These are phyloP conservation scores for Fonsecaea monophora DNA, from an alignment of 2,329 filamentous ascomycete species.

Conservation along the genomic window DNA sequence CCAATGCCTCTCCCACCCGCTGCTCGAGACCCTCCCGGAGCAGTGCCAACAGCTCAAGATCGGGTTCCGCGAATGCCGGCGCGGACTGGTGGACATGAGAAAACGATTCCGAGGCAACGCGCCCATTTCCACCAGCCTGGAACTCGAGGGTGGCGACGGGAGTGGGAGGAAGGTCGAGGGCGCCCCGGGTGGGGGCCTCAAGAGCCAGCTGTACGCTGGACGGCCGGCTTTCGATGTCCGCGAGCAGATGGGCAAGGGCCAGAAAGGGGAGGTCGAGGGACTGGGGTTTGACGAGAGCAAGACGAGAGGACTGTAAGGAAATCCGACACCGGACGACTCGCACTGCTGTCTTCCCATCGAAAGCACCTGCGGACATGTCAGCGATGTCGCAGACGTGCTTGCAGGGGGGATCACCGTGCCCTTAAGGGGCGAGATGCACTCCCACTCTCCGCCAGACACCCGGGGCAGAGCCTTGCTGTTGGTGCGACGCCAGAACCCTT, in stretches of 20 bases:
- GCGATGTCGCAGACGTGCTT: not conserved
- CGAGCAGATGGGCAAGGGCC: constrained; percentile 71
- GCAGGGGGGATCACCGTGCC: not conserved
- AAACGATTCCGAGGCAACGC: constrained; percentile 96
- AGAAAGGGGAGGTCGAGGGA: constrained; percentile 40
- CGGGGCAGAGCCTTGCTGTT: not conserved
- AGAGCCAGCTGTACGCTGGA: constrained; percentile 77
- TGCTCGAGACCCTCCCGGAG: constrained; percentile 79
- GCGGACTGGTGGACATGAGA: constrained; percentile 97
- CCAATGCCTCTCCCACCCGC: constrained; percentile 85
- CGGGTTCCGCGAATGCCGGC: constrained; percentile 92
- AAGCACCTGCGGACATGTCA: not conserved
- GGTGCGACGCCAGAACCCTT: not conserved
- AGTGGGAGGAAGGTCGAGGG: constrained; percentile 43
- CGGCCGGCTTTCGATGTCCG: constrained; percentile 74
- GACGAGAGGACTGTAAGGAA: constrained; percentile 51
- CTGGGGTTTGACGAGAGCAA: constrained; percentile 55
- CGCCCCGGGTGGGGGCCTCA: not conserved
- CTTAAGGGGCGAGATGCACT: not conserved
- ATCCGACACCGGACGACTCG: not conserved
- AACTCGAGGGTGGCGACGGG: constrained; percentile 63
- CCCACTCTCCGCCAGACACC: not conserved
- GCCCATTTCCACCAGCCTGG: constrained; percentile 73
- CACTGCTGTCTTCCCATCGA: not conserved
- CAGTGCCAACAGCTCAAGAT: constrained; percentile 93